Conservation (phyloP, 805 yeast genomes). For the Myxozyma vanderwaltii region DNA sequence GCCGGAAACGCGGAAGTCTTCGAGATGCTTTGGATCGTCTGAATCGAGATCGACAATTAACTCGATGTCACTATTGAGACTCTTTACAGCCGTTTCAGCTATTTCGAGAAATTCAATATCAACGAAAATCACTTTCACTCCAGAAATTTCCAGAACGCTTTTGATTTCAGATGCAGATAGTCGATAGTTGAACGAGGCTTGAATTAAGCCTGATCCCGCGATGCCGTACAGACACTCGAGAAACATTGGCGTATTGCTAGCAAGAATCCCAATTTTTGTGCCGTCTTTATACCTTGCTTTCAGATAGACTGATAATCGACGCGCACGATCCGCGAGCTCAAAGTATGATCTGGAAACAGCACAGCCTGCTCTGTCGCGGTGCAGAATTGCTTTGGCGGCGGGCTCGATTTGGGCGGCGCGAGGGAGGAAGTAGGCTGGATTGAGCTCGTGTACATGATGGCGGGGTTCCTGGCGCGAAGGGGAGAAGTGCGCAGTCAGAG, state of each 20-base stretch:
- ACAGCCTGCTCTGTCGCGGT: conserved; percentile 35
- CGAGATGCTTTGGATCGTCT: conserved; percentile 18
- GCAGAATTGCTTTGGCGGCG: conserved; percentile 42
- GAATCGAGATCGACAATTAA: conserved; percentile 33
- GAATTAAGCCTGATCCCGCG: conserved; percentile 42
- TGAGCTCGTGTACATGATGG: conserved; percentile 40
- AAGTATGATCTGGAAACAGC: conserved; percentile 36
- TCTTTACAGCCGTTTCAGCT: conserved; percentile 31
- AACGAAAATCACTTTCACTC: conserved; percentile 21
- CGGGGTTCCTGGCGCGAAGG: neutral
- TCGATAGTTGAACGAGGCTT: conserved; percentile 43
- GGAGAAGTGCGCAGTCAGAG: conserved; percentile 7
- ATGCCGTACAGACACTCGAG: conserved; percentile 43
- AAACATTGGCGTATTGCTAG: conserved; percentile 44
- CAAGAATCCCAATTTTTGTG: conserved; percentile 40
- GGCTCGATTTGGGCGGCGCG: conserved; percentile 44
- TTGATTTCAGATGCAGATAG: conserved; percentile 40
- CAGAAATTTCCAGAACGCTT: conserved; percentile 39
- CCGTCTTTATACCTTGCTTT: conserved; percentile 31
- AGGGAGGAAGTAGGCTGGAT: conserved; percentile 43
- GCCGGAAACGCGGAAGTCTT: neutral
- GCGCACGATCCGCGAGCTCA: conserved; percentile 39
- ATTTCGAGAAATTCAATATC: conserved; percentile 21
- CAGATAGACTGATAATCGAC: conserved; percentile 41
- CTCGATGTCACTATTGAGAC: conserved; percentile 7